phyloP scores from a whole-genome alignment of 371 early-diverging fungal genomes.

The Capniomyces stellatus region DNA sequence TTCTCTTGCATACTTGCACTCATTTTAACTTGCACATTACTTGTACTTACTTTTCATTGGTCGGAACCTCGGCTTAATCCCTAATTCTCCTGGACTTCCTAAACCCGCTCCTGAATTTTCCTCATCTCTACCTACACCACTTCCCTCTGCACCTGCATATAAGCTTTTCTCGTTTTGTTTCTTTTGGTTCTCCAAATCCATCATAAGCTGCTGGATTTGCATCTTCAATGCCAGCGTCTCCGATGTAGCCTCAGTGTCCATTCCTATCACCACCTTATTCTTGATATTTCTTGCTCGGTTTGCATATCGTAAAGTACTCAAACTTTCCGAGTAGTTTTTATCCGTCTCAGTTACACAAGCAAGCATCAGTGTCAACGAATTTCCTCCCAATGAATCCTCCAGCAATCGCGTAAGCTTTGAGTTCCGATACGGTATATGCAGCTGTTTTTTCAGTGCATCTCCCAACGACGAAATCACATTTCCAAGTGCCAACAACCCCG shows the following conservation, averaged over 20 bases:
- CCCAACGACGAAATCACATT: conserved; percentile 98
- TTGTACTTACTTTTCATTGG: too few relatives aligned
- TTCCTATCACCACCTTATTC: conserved; percentile 30
- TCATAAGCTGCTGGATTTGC: not conserved
- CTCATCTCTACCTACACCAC: not conserved
- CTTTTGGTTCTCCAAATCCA: not conserved
- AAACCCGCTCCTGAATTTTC: not conserved
- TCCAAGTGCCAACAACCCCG: conserved; percentile 92
- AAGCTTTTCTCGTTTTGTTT: not conserved
- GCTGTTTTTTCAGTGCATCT: conserved; percentile 24
- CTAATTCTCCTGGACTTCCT: too few relatives aligned
- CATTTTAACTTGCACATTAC: too few relatives aligned
- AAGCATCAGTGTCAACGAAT: conserved; percentile 74
- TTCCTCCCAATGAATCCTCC: conserved; percentile 92
- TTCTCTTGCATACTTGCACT: too few relatives aligned
- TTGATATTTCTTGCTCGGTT: conserved; percentile 64
- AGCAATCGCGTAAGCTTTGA: conserved; percentile 95
- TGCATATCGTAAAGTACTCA: conserved; percentile 79
- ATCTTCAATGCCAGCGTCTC: not conserved
- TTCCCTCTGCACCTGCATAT: not conserved
- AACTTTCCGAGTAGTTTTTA: conserved; percentile 52
- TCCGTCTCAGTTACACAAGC: conserved; percentile 59
- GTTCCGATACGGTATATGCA: conserved; percentile 85
- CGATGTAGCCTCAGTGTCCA: conserved; percentile 26
- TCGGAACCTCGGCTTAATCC: too few relatives aligned